phyloP scores from a whole-genome alignment of 1,284 basidiomycete genomes.

The Heterobasidion occidentale region DNA sequence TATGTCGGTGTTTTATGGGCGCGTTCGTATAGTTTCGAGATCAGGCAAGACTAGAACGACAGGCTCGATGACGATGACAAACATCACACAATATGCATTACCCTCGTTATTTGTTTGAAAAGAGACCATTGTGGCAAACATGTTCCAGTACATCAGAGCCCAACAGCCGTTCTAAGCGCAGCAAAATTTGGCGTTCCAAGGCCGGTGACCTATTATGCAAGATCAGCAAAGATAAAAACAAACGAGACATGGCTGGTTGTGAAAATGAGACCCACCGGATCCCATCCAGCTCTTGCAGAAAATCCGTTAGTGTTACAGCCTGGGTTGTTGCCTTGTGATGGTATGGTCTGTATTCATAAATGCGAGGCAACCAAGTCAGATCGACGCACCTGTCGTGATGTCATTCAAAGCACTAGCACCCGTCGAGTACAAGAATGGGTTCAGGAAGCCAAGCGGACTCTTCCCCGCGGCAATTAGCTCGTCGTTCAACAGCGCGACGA shows the following conservation, averaged over 20 bases:
- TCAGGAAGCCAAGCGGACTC: constrained; percentile 36
- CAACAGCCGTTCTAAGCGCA: constrained; percentile 7
- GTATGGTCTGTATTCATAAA: not conserved
- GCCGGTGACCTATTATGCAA: constrained; percentile 26
- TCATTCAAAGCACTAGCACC: constrained; percentile 46
- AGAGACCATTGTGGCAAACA: no score
- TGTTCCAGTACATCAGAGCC: not conserved
- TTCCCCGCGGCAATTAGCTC: constrained; percentile 40
- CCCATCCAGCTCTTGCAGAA: constrained; percentile 10
- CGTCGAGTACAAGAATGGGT: constrained; percentile 43
- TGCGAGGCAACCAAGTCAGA: not conserved
- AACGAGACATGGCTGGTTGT: not conserved
- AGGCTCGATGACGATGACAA: no score
- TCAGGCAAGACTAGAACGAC: no score
- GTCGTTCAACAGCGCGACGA: constrained; percentile 54
- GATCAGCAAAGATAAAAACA: constrained; percentile 17
- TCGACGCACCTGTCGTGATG: constrained; percentile 26
- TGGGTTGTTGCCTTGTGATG: constrained; percentile 18
- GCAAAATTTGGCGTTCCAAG: constrained; percentile 24
- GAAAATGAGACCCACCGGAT: not conserved
- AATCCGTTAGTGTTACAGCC: constrained; percentile 31
- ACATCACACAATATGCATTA: no score
- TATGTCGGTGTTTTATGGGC: no score
- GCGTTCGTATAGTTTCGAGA: no score
- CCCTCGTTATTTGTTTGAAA: no score